Evolutionary conservation across 768 basidiomycete species (phyloP).

Genomic region (Tulasnella sp.): DNA sequence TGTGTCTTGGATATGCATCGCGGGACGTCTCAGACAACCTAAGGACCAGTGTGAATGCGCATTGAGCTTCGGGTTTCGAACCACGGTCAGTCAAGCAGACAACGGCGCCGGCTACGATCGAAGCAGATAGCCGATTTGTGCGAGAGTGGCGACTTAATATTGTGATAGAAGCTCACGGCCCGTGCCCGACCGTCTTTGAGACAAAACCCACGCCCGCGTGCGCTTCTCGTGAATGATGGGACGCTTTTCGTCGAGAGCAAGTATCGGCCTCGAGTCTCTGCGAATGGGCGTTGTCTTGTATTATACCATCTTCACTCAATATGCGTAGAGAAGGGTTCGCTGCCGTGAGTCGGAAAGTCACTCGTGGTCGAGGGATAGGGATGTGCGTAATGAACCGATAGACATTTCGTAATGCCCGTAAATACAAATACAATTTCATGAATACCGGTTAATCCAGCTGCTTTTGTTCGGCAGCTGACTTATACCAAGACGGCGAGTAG

Average conservation of each 20-base stretch:
- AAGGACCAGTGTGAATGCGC: too few relatives aligned
- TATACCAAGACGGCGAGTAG: not conserved
- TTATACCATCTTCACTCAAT: not conserved
- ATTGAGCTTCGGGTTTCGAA: too few relatives aligned
- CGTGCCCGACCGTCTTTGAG: not conserved
- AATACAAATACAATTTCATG: not conserved
- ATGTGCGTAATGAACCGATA: not conserved
- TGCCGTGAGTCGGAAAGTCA: not conserved
- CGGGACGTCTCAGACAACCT: too few relatives aligned
- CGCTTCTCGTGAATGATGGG: not conserved
- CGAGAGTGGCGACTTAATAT: not conserved
- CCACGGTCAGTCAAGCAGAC: not conserved
- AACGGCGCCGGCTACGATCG: not conserved
- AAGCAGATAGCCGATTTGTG: not conserved
- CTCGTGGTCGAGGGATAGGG: not conserved
- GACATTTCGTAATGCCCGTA: not conserved
- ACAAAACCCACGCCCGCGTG: not conserved
- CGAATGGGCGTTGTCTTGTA: not conserved
- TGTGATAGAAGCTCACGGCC: not conserved
- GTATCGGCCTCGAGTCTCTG: not conserved
- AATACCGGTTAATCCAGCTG: not conserved
- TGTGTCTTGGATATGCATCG: too few relatives aligned
- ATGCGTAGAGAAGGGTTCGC: not conserved
- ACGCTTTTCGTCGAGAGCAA: too few relatives aligned
- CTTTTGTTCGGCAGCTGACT: not conserved